A percentile compares a stretch with the other conserved stretches of the same genome.
phyloP scores from a whole-genome alignment of 2,329 filamentous ascomycete genomes.

The Diaporthe batatas region DNA sequence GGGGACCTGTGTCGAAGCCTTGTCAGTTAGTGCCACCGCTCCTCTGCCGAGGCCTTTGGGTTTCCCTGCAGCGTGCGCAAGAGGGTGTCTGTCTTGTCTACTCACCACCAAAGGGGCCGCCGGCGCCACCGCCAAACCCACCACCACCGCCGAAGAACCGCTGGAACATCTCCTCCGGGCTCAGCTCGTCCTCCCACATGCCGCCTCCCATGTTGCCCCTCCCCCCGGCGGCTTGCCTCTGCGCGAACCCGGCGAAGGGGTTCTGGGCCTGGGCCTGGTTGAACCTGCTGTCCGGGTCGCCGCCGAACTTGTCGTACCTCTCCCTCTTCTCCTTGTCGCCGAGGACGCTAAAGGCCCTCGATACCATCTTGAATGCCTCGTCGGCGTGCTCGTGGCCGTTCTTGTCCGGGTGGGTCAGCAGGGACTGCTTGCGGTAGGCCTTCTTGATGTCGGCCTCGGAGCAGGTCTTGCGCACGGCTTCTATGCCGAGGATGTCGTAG shows the following conservation, averaged over 20 bases:
- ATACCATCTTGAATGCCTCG: constrained; percentile 99
- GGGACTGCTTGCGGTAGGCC: constrained; percentile 92
- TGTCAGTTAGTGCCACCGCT: constrained; percentile 24
- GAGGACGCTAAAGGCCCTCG: constrained; percentile 90
- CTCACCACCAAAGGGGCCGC: constrained; percentile 64
- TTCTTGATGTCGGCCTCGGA: constrained; percentile 94
- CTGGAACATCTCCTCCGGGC: constrained; percentile 95
- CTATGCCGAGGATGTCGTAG: constrained; percentile 91
- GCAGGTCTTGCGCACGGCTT: constrained; percentile 72
- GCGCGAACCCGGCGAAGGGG: constrained; percentile 74
- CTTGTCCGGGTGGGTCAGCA: constrained; percentile 98
- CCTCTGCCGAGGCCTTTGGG: background rate
- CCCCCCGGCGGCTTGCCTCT: constrained; percentile 54
- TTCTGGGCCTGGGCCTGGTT: constrained; percentile 71
- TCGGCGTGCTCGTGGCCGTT: constrained; percentile 96
- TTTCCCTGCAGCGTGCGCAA: too few relatives aligned
- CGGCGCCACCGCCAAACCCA: constrained; percentile 75
- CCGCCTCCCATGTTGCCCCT: constrained; percentile 62
- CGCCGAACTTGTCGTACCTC: constrained; percentile 89
- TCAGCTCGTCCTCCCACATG: constrained; percentile 92
- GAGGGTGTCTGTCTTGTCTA: background rate
- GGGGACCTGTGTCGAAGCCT: constrained; percentile 82
- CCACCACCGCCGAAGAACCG: constrained; percentile 91
- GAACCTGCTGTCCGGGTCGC: constrained; percentile 92
- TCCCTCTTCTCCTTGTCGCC: constrained; percentile 94